These are phyloP conservation scores for Sphaerosporella brunnea DNA, from an alignment of 495 filamentous ascomycete genomes.

Conservation along the genomic window DNA sequence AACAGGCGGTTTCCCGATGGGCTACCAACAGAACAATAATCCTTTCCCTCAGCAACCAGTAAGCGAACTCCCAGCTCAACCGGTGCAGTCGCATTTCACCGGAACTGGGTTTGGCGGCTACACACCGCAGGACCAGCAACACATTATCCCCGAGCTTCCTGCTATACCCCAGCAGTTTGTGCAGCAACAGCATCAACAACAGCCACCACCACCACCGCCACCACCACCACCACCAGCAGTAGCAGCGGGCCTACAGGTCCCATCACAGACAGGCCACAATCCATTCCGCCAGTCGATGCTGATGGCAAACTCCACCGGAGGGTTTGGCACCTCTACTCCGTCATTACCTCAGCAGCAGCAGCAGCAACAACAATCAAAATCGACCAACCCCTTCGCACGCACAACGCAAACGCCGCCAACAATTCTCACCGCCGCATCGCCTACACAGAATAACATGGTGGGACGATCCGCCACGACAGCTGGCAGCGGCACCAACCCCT, in stretches of 20 bases:
- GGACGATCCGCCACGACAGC: conserved; percentile 1
- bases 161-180: conserved; percentile 6
- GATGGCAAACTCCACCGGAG: conserved; percentile 30
- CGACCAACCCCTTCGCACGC: conserved; percentile 74
- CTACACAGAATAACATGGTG: conserved; percentile 20
- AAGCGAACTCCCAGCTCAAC: conserved; percentile 28
- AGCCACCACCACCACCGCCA: conserved; percentile 18
- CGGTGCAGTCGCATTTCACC: conserved; percentile 46
- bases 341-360: conserved; percentile 34
- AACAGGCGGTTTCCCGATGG: conserved; percentile 34
- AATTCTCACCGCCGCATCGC: conserved; percentile 35
- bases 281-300: conserved; percentile 80
- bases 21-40: conserved; percentile 24
- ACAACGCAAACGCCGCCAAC: conserved; percentile 26
- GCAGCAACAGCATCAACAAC: conserved; percentile 28
- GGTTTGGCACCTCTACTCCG: conserved; percentile 24
- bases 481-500: conserved; percentile 51
- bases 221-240: conserved; percentile 27
- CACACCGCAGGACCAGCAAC: conserved; percentile 35
- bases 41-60: not conserved
- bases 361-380: conserved; percentile 38
- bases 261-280: conserved; percentile 49
- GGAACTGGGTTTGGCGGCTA: conserved; percentile 81
- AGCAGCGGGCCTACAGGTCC: conserved; percentile 33
- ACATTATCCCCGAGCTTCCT: not conserved